These are phyloP conservation scores for Suhomyces terraborum DNA, from an alignment of 1,139 yeast genomes.

Conservation along the genomic window DNA sequence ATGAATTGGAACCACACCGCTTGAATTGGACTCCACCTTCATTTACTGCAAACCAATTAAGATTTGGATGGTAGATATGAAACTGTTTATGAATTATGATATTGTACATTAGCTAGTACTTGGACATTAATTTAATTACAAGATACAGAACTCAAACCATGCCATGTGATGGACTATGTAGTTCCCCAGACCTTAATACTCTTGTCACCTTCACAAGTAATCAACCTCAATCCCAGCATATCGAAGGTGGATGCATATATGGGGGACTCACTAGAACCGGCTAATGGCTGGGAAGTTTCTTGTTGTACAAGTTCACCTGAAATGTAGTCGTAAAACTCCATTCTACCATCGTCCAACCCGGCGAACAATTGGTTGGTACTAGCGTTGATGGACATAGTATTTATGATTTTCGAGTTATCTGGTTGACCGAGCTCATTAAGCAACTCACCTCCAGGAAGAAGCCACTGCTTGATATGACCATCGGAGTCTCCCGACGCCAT, in stretches of 20 bases:
- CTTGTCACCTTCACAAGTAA: constrained; percentile 90
- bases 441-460: constrained; percentile 73
- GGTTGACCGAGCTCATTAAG: constrained; percentile 50
- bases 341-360: constrained; percentile 82
- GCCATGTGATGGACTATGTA: not conserved
- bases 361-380: constrained; percentile 68
- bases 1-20: constrained; percentile 69
- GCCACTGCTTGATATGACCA: constrained; percentile 83
- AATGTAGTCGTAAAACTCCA: constrained; percentile 78
- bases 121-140: not conserved
- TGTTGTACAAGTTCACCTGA: constrained; percentile 65
- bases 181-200: constrained; percentile 79
- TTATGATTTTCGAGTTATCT: constrained; percentile 53
- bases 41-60: constrained; percentile 90
- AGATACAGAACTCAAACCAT: not conserved
- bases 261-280: constrained; percentile 72
- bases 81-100: constrained; percentile 11
- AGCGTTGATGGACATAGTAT: constrained; percentile 66
- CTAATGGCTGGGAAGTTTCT: constrained; percentile 53
- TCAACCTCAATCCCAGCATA: constrained; percentile 72
- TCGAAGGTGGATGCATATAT: constrained; percentile 77
- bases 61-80: constrained; percentile 80
- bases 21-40: constrained; percentile 94
- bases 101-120: constrained; percentile 4
- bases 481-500: constrained; percentile 75